phyloP scores from a whole-genome alignment of 1,284 basidiomycete species.

The Pholiota adiposa region DNA sequence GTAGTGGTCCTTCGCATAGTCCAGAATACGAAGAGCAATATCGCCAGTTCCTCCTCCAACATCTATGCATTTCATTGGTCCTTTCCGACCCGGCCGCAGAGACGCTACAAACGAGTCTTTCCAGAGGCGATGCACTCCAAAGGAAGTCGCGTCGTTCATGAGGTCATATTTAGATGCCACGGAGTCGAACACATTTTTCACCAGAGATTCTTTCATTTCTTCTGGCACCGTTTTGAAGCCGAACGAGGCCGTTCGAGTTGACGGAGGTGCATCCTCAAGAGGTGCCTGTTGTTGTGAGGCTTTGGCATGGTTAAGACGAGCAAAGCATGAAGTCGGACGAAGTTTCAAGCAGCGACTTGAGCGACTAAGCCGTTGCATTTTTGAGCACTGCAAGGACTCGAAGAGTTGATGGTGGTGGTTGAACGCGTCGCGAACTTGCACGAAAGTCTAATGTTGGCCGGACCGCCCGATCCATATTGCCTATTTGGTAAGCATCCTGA shows the following conservation, averaged over 20 bases:
- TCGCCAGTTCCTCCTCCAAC: constrained; percentile 99
- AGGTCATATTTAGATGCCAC: constrained; percentile 97
- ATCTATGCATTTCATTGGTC: constrained; percentile 84
- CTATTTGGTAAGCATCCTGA: constrained; percentile 11
- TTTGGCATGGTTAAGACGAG: constrained; percentile 23
- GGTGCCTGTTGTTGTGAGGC: constrained; percentile 12
- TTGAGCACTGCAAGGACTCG: background rate
- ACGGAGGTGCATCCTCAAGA: constrained; percentile 17
- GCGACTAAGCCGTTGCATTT: constrained; percentile 21
- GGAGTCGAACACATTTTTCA: constrained; percentile 93
- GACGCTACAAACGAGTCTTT: constrained; percentile 91
- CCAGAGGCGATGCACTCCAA: constrained; percentile 97
- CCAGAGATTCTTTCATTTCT: constrained; percentile 76
- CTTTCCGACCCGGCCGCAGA: constrained; percentile 79
- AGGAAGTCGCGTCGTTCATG: constrained; percentile 98
- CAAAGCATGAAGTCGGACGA: constrained; percentile 12
- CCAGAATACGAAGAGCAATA: constrained; percentile 93
- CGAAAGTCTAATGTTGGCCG: background rate
- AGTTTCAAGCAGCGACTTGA: constrained; percentile 15
- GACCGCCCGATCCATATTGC: constrained; percentile 3
- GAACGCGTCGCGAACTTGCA: background rate
- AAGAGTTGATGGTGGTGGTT: background rate
- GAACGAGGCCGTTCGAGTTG: constrained; percentile 76
- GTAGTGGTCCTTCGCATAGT: constrained; percentile 89
- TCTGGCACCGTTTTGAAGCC: constrained; percentile 90